A percentile compares a stretch with the other conserved stretches of the same genome.
These are phyloP conservation scores for Aegilops tauschii DNA, from an alignment of 176 grass and related monocot species.

Conservation along the genomic window DNA sequence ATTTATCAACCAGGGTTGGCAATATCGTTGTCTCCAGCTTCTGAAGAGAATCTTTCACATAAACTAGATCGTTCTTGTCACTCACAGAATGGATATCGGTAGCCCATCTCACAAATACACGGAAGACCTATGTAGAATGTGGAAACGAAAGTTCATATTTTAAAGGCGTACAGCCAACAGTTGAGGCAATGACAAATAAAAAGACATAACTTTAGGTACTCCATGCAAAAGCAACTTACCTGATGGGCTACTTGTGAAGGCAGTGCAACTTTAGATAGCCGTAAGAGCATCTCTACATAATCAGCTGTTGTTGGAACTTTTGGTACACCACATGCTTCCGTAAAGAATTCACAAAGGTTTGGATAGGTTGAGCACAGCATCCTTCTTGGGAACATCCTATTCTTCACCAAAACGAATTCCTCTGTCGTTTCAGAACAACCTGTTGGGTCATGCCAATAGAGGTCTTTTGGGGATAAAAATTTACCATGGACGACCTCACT, in stretches of 20 bases:
- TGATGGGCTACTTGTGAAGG: constrained; percentile 66
- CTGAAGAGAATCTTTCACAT: constrained; percentile 77
- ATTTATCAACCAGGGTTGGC: constrained; percentile 81
- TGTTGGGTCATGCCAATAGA: constrained; percentile 89
- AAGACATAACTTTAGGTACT: not conserved
- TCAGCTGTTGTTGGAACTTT: constrained; percentile 53
- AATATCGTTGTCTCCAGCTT: constrained; percentile 77
- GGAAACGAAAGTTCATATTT: constrained; percentile 6
- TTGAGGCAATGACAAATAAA: not conserved
- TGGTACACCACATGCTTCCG: constrained; percentile 55
- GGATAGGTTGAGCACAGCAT: constrained; percentile 66
- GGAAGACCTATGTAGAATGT: constrained; percentile 56
- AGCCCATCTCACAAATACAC: constrained; percentile 77
- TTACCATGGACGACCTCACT: constrained; percentile 45
- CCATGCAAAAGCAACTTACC: constrained; percentile 50
- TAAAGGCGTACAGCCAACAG: constrained; percentile 5
- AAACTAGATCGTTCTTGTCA: constrained; percentile 51
- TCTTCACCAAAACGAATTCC: constrained; percentile 37
- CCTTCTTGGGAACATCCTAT: constrained; percentile 48
- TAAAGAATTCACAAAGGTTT: constrained; percentile 82
- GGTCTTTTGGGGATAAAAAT: constrained; percentile 61
- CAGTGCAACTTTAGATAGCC: constrained; percentile 56
- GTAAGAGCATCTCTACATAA: constrained; percentile 74
- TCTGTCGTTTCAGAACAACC: constrained; percentile 72
- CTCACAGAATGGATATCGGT: constrained; percentile 56